phyloP scores from a whole-genome alignment of 805 yeast species.

The Metschnikowia peoriensis region DNA sequence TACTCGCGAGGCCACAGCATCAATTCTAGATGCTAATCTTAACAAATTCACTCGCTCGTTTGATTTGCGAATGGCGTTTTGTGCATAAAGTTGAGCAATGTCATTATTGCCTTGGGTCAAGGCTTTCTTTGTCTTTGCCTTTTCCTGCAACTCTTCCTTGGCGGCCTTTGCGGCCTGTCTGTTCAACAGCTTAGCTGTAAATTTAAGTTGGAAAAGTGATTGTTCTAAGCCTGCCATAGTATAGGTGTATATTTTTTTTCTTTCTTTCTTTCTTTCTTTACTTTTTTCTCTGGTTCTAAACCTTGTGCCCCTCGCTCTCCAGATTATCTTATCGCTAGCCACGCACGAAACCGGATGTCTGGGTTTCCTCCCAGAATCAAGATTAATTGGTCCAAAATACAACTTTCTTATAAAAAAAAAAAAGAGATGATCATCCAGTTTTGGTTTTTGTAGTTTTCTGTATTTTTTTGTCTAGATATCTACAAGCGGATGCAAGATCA shows the following conservation, averaged over 20 bases:
- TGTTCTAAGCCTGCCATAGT: conserved; percentile 30
- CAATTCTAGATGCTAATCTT: conserved; percentile 83
- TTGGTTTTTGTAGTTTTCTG: no score
- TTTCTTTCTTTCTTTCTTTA: no score
- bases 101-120: conserved; percentile 82
- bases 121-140: conserved; percentile 86
- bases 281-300: not conserved
- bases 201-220: conserved; percentile 39
- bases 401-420: no score
- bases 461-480: no score
- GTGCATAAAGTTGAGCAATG: conserved; percentile 91
- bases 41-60: conserved; percentile 82
- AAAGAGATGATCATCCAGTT: no score
- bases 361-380: not conserved
- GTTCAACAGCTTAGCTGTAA: conserved; percentile 90
- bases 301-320: not conserved
- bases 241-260: not conserved
- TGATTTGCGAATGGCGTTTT: conserved; percentile 89
- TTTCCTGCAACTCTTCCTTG: conserved; percentile 85
- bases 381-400: no score
- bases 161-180: conserved; percentile 89
- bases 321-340: conserved; percentile 4
- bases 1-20: conserved; percentile 92
- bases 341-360: not conserved
- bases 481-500: no score